Percentiles rank a stretch among this genome's conserved stretches.
Evolutionary conservation across 345 rosid species (phyloP).

Genomic region (Erodium maritimum): DNA sequence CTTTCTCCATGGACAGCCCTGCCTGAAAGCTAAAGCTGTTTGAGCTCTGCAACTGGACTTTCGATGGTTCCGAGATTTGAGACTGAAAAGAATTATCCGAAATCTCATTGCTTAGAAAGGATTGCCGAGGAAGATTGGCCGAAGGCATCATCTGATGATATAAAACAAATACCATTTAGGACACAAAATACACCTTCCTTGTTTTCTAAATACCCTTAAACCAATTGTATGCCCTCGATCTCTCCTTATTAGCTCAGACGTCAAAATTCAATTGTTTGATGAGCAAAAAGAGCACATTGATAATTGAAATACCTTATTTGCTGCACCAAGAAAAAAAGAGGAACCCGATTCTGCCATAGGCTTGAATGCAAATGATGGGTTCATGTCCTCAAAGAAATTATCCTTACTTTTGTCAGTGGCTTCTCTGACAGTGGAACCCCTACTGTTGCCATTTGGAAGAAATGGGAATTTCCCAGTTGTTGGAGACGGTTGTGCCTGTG

Average conservation of each 20-base stretch:
- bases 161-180: not conserved
- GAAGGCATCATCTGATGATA: conserved; percentile 14
- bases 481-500: conserved; percentile 87
- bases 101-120: conserved; percentile 33
- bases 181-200: not conserved
- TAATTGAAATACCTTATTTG: conserved; percentile 28
- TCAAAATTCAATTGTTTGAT: not conserved
- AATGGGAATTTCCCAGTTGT: conserved; percentile 79
- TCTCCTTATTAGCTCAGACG: not conserved
- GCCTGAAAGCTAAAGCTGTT: conserved; percentile 25
- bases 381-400: conserved; percentile 40
- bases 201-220: no score
- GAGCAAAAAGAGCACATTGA: not conserved
- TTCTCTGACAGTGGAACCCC: conserved; percentile 24
- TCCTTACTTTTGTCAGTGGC: conserved; percentile 43
- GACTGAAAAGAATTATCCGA: conserved; percentile 38
- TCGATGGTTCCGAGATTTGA: conserved; percentile 21
- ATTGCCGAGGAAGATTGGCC: conserved; percentile 28
- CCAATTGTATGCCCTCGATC: not conserved
- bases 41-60: conserved; percentile 28
- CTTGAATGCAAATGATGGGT: conserved; percentile 69
- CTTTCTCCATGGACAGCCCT: conserved; percentile 35
- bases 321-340: conserved; percentile 34
- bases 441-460: conserved; percentile 29
- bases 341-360: conserved; percentile 41